These are phyloP conservation scores for Corallochytrium limacisporum DNA, from an alignment of 78 protist species.

Conservation along the genomic window DNA sequence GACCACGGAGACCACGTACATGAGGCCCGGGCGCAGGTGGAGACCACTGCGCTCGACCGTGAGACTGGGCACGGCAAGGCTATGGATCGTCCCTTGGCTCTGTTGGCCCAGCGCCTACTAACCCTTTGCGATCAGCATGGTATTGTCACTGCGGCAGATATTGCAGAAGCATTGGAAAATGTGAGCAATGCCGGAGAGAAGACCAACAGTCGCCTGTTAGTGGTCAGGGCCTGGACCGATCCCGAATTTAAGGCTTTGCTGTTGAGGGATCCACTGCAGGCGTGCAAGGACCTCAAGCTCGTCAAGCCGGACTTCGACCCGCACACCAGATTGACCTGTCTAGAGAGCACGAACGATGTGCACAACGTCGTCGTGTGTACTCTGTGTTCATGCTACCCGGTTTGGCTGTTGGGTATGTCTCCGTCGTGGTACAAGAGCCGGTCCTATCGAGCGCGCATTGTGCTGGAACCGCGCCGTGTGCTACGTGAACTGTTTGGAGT, in stretches of 20 bases:
- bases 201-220: neutral
- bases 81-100: neutral
- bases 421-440: conserved; percentile 37
- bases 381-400: conserved; percentile 42
- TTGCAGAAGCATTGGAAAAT: neutral
- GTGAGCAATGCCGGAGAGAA: neutral
- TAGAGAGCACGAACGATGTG: neutral
- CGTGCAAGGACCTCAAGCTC: neutral
- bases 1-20: neutral
- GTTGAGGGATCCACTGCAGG: neutral
- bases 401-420: conserved; percentile 17
- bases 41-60: neutral
- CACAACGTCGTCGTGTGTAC: conserved; percentile 51
- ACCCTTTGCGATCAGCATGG: neutral
- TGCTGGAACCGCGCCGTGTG: conserved; percentile 31
- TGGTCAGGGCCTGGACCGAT: conserved; percentile 28
- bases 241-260: neutral
- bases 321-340: neutral
- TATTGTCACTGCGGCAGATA: neutral
- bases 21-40: neutral
- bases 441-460: conserved; percentile 26
- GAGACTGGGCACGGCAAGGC: neutral
- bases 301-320: neutral
- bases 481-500: conserved; percentile 22
- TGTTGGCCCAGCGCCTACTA: neutral